Percentiles rank a stretch among this genome's conserved stretches.
These are phyloP conservation scores for Xylaria palmicola DNA, from an alignment of 495 filamentous ascomycete genomes.

Conservation along the genomic window DNA sequence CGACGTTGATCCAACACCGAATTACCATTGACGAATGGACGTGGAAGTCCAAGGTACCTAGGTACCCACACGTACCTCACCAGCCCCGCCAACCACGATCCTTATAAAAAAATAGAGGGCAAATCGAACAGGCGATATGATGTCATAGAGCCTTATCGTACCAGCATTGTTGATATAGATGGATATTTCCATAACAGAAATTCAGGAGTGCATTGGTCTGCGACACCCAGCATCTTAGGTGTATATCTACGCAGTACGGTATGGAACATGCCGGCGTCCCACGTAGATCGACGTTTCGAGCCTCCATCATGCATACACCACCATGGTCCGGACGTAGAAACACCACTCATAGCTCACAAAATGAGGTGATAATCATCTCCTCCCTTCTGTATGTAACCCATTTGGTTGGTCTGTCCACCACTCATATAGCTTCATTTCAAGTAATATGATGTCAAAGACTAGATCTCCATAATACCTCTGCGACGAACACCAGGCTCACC, in stretches of 20 bases:
- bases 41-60: too few species aligned
- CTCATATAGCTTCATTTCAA: not conserved
- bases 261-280: not conserved
- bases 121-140: too few species aligned
- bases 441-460: constrained; percentile 4
- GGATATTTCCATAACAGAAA: too few species aligned
- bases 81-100: not conserved
- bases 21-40: too few species aligned
- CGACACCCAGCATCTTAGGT: too few species aligned
- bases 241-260: not conserved
- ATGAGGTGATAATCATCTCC: not conserved
- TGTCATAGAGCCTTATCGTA: not conserved
- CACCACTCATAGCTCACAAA: not conserved
- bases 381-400: not conserved
- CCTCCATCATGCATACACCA: constrained; percentile 9
- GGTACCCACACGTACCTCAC: too few species aligned
- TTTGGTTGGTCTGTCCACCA: not conserved
- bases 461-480: not conserved
- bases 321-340: not conserved
- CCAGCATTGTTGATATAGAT: too few species aligned
- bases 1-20: too few species aligned
- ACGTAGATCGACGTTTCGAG: not conserved
- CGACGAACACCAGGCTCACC: not conserved
- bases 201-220: too few species aligned
- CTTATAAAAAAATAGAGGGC: too few species aligned